phyloP scores from a whole-genome alignment of 2,329 filamentous ascomycete genomes.

The Colletotrichum tabaci region DNA sequence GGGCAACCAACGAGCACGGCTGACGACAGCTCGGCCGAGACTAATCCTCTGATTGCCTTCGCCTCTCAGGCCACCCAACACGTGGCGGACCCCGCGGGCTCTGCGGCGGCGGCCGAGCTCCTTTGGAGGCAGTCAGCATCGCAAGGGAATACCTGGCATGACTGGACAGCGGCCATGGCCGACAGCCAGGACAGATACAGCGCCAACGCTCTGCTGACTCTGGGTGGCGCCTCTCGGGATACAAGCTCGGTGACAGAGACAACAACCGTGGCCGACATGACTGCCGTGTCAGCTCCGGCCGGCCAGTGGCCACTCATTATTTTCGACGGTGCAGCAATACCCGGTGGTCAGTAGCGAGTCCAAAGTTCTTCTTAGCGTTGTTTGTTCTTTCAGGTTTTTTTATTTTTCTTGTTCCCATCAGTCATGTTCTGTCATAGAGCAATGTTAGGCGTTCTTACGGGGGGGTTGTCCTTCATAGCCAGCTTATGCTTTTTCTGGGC shows the following conservation, averaged over 20 bases:
- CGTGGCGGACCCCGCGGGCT: slow-evolving; percentile 45
- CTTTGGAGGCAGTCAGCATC: slow-evolving; percentile 50
- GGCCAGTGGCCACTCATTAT: slow-evolving; percentile 39
- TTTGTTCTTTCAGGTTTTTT: slow-evolving; percentile 3
- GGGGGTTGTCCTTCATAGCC: background rate
- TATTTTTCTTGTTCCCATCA: background rate
- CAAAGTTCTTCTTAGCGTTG: too few species aligned
- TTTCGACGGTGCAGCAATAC: slow-evolving; percentile 23
- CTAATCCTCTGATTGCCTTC: slow-evolving; percentile 58
- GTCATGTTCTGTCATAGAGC: slow-evolving; percentile 8
- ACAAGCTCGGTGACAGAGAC: slow-evolving; percentile 35
- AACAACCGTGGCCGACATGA: slow-evolving; percentile 36
- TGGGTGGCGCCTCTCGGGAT: slow-evolving; percentile 52
- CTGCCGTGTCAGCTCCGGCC: slow-evolving; percentile 26
- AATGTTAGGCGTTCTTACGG: slow-evolving; percentile 24
- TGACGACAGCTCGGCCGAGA: slow-evolving; percentile 47
- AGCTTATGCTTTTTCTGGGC: background rate
- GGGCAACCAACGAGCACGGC: slow-evolving; percentile 38
- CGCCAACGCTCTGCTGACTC: slow-evolving; percentile 63
- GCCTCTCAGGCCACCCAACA: slow-evolving; percentile 56
- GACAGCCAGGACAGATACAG: slow-evolving; percentile 66
- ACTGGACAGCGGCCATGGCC: slow-evolving; percentile 68
- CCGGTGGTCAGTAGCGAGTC: slow-evolving; percentile 22
- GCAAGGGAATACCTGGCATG: slow-evolving; percentile 65
- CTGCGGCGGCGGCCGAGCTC: slow-evolving; percentile 48